Evolutionary conservation across 179 eudicot genomes (phyloP).

Genomic region (Vitellaria paradoxa): DNA sequence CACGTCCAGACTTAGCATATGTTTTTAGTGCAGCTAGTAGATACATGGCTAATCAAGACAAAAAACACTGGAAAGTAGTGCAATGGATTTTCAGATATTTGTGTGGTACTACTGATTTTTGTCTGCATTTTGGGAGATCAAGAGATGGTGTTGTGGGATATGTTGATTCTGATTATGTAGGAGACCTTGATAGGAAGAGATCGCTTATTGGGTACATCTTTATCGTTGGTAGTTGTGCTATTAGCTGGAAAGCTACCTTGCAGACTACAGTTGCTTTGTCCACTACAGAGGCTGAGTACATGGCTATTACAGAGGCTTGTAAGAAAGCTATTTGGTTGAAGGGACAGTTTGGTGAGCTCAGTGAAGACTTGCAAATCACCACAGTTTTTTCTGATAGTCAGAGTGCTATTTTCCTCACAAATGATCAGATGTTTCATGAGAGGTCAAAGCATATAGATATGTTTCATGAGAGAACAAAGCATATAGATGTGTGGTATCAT

Average conservation of each 20-base stretch:
- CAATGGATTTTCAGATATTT: constrained; percentile 13
- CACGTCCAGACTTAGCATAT: constrained; percentile 2
- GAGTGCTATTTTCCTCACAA: neutral
- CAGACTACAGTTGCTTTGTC: too few relatives aligned
- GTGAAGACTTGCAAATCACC: too few relatives aligned
- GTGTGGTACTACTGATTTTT: neutral
- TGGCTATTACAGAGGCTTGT: too few relatives aligned
- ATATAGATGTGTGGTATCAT: neutral
- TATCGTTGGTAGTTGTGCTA: neutral
- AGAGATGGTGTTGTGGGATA: neutral
- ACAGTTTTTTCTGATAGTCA: too few relatives aligned
- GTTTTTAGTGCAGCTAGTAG: constrained; percentile 4
- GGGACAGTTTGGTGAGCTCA: too few relatives aligned
- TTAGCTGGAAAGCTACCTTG: neutral
- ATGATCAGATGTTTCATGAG: neutral
- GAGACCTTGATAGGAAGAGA: neutral
- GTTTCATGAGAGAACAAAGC: neutral
- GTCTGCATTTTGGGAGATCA: neutral
- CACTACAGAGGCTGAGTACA: too few relatives aligned
- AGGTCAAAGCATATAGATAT: too few relatives aligned
- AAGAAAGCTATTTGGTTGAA: too few relatives aligned
- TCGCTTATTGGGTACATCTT: neutral
- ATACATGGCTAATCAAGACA: neutral
- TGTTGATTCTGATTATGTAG: neutral
- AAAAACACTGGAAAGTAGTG: neutral